These are phyloP conservation scores for Xerophyta viscosa DNA, from an alignment of 106 monocot species.

Conservation along the genomic window DNA sequence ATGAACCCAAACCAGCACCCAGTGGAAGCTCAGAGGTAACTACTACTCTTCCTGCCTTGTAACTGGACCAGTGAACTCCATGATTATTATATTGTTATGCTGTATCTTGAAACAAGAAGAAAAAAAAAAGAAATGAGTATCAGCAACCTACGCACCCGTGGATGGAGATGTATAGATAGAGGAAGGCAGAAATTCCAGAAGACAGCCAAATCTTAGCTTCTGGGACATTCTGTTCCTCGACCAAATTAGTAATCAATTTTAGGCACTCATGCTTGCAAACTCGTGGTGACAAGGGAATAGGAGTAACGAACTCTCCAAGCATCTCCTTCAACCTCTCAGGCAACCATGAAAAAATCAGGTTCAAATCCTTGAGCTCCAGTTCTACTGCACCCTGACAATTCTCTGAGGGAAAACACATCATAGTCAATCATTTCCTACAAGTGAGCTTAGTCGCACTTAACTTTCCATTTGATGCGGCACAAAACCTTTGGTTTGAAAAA, in stretches of 20 bases:
- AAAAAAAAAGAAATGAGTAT: too few relatives aligned
- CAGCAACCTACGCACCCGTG: slow-evolving; percentile 45
- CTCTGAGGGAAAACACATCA: slow-evolving; percentile 17
- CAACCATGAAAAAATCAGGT: slow-evolving; percentile 53
- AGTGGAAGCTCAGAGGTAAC: slow-evolving; percentile 72
- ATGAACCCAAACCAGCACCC: slow-evolving; percentile 85
- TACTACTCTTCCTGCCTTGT: slow-evolving; percentile 42
- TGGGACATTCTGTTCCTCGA: slow-evolving; percentile 58
- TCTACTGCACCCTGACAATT: slow-evolving; percentile 23
- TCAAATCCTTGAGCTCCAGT: slow-evolving; percentile 57
- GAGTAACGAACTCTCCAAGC: slow-evolving; percentile 1
- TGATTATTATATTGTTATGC: too few relatives aligned
- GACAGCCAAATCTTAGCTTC: slow-evolving; percentile 52
- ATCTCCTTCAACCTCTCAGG: slow-evolving; percentile 28
- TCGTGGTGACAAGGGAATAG: slow-evolving; percentile 18
- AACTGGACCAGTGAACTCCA: slow-evolving; percentile 25
- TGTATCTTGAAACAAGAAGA: too few relatives aligned
- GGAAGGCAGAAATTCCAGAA: slow-evolving; percentile 72
- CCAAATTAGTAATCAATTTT: slow-evolving; percentile 21
- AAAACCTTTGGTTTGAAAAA: too few relatives aligned
- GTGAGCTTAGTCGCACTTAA: too few relatives aligned
- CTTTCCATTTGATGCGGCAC: too few relatives aligned
- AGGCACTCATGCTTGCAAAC: slow-evolving; percentile 35
- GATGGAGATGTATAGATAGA: slow-evolving; percentile 67
- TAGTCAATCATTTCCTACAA: too few relatives aligned